Conservation (phyloP, 2,329 filamentous ascomycete genomes). For the Fusarium bulbicola region DNA sequence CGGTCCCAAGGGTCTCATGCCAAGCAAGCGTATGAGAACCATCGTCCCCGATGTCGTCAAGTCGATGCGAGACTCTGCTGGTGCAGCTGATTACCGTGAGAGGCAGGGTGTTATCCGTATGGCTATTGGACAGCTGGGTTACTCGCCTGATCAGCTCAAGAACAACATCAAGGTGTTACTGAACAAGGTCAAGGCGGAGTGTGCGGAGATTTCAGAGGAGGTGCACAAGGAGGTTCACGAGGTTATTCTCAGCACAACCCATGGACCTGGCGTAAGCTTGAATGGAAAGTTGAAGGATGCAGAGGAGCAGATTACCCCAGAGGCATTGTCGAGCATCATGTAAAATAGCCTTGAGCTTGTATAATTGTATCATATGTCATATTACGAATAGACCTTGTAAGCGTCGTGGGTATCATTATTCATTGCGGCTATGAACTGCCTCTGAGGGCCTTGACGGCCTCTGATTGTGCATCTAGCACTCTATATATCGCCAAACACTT, state of each 20-base stretch:
- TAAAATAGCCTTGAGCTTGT: slow-evolving; percentile 48
- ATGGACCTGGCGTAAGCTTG: slow-evolving; percentile 86
- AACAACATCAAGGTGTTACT: slow-evolving; percentile 85
- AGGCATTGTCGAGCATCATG: slow-evolving; percentile 63
- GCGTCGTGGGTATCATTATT: slow-evolving; percentile 45
- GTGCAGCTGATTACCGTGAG: slow-evolving; percentile 88
- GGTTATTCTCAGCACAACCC: slow-evolving; percentile 84
- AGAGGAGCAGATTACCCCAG: slow-evolving; percentile 64
- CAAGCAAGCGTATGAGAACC: slow-evolving; percentile 85
- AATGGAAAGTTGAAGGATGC: slow-evolving; percentile 78
- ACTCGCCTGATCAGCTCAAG: slow-evolving; percentile 86
- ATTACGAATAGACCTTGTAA: slow-evolving; percentile 37
- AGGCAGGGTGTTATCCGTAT: slow-evolving; percentile 83
- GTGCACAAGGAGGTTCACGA: slow-evolving; percentile 60
- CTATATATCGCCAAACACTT: slow-evolving; percentile 63
- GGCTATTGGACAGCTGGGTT: slow-evolving; percentile 89
- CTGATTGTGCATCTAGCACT: slow-evolving; percentile 60
- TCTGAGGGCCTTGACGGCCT: slow-evolving; percentile 59
- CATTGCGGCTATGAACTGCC: slow-evolving; percentile 46
- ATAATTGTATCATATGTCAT: slow-evolving; percentile 53
- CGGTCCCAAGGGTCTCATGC: slow-evolving; percentile 93
- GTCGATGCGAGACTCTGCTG: slow-evolving; percentile 83
- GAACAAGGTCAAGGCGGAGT: slow-evolving; percentile 79
- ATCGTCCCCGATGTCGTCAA: slow-evolving; percentile 81
- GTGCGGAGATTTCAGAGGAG: slow-evolving; percentile 71